Conservation (phyloP, 371 early-diverging fungal species). For the Dinochytrium kinnereticum region DNA sequence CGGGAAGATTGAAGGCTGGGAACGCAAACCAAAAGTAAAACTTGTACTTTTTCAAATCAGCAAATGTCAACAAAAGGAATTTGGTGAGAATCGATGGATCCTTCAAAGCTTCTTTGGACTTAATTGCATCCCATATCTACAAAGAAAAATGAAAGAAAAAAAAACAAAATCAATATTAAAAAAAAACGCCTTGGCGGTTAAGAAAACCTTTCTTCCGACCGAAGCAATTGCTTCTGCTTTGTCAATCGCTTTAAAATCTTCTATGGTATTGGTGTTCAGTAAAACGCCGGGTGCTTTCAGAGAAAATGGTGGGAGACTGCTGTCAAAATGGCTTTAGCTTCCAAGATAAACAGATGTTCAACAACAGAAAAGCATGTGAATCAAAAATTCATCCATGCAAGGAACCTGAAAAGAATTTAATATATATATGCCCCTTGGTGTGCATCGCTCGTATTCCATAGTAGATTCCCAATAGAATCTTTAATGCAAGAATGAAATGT, state of each 20-base stretch:
- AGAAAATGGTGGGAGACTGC: constrained; percentile 6
- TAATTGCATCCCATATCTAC: constrained; percentile 73
- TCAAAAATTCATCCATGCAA: background rate
- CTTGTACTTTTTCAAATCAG: constrained; percentile 91
- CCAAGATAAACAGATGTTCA: background rate
- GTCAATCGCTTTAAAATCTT: constrained; percentile 83
- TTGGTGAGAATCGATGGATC: constrained; percentile 66
- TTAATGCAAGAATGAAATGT: too few species aligned
- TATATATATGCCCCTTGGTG: too few species aligned
- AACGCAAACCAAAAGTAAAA: constrained; percentile 94
- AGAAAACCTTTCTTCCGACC: constrained; percentile 64
- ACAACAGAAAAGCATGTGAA: too few species aligned
- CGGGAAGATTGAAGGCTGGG: constrained; percentile 69
- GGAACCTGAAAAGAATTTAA: too few species aligned
- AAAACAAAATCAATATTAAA: background rate
- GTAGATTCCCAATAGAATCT: too few species aligned
- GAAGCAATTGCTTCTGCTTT: constrained; percentile 70
- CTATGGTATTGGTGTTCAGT: constrained; percentile 89
- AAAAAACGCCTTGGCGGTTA: background rate
- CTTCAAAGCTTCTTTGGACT: constrained; percentile 64
- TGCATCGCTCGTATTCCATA: too few species aligned
- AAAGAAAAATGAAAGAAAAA: background rate
- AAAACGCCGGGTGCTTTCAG: constrained; percentile 64
- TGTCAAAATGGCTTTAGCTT: background rate
- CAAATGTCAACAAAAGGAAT: constrained; percentile 83